These are phyloP conservation scores for Piper betle DNA, from an alignment of 164 flowering plant species.

Conservation along the genomic window DNA sequence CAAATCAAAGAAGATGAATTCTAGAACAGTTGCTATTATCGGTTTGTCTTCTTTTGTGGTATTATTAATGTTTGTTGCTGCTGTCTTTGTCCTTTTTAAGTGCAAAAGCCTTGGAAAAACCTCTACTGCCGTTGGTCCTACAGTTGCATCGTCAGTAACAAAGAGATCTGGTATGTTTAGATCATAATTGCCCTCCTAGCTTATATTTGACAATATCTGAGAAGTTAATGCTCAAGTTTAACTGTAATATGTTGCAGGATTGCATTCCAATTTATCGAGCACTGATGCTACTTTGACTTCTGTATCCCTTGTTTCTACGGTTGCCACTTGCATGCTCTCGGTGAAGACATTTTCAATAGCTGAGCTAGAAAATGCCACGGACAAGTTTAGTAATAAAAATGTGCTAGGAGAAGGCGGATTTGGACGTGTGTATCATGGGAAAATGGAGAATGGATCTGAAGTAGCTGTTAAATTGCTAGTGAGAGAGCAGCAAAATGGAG, in stretches of 20 bases:
- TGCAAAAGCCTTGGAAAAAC: conserved; percentile 57
- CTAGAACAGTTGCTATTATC: conserved; percentile 51
- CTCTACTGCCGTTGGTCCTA: conserved; percentile 70
- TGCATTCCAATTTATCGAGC: conserved; percentile 54
- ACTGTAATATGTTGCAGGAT: conserved; percentile 30
- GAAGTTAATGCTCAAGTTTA: neutral
- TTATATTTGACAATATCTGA: neutral
- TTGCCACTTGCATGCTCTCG: conserved; percentile 62
- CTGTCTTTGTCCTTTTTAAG: conserved; percentile 35
- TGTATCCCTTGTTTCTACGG: conserved; percentile 56
- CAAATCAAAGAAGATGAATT: conserved; percentile 45
- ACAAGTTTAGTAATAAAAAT: conserved; percentile 56
- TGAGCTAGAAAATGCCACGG: conserved; percentile 84
- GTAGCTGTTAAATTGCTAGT: conserved; percentile 83
- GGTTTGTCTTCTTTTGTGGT: conserved; percentile 62
- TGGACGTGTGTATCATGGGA: conserved; percentile 81
- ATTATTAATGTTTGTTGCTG: conserved; percentile 47
- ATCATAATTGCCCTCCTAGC: neutral
- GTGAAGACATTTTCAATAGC: conserved; percentile 66
- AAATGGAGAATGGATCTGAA: conserved; percentile 57
- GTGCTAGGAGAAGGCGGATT: conserved; percentile 93
- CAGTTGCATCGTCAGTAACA: conserved; percentile 41
- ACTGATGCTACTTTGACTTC: conserved; percentile 61
- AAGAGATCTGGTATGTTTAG: conserved; percentile 61
- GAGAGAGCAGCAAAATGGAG: conserved; percentile 63